Percentiles rank a stretch among this genome's conserved stretches.
phyloP scores from a whole-genome alignment of 1,139 yeast species.

The Nakaseomyces nivariensis region DNA sequence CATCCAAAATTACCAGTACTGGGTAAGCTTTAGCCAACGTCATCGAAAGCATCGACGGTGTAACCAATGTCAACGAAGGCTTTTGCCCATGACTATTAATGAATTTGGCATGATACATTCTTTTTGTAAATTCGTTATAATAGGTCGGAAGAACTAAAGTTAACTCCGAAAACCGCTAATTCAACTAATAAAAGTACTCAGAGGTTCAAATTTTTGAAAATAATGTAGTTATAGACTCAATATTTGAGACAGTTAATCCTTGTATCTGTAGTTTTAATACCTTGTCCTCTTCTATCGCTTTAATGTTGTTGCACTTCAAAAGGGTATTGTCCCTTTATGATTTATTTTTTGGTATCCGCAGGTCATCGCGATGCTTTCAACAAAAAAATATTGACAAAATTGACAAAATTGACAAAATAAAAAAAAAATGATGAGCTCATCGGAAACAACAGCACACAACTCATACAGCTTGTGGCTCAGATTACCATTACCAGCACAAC shows the following conservation, averaged over 20 bases:
- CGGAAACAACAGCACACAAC: background rate
- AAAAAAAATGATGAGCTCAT: background rate
- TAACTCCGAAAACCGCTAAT: background rate
- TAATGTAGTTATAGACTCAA: too few relatives aligned
- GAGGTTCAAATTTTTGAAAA: too few relatives aligned
- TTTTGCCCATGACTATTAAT: slow-evolving; percentile 18
- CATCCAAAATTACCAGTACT: slow-evolving; percentile 12
- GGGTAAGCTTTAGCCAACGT: slow-evolving; percentile 11
- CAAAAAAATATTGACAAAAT: too few relatives aligned
- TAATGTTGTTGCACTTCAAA: too few relatives aligned
- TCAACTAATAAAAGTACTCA: too few relatives aligned
- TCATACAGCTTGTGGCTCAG: too few relatives aligned
- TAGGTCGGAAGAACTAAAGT: background rate
- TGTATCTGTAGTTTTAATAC: background rate
- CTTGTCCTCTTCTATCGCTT: too few relatives aligned
- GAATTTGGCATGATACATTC: slow-evolving; percentile 16
- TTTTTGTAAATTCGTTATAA: background rate
- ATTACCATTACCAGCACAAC: too few relatives aligned
- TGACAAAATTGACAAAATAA: too few relatives aligned
- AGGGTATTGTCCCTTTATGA: background rate
- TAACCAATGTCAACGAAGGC: slow-evolving; percentile 15
- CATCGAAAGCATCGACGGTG: slow-evolving; percentile 5
- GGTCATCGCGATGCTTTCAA: background rate
- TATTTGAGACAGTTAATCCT: background rate
- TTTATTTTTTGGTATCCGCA: background rate